Conservation (phyloP, 2,329 filamentous ascomycete genomes). For the Aspergillus cejpii region DNA sequence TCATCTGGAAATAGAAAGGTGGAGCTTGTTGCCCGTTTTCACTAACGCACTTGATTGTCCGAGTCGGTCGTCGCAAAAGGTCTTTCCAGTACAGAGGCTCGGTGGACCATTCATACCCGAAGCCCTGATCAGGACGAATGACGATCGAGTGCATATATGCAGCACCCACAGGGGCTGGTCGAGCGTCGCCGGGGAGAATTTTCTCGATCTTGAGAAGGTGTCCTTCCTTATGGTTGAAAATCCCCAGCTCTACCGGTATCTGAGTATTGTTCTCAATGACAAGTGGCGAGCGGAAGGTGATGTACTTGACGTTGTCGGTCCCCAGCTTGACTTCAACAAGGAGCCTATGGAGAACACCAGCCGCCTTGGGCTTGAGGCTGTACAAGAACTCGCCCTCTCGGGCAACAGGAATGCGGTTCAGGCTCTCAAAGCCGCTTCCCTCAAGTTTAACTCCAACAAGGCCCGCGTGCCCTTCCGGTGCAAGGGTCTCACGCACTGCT, state of each 20-base stretch:
- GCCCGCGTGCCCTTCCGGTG: constrained; percentile 72
- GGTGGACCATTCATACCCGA: constrained; percentile 91
- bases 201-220: constrained; percentile 97
- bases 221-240: constrained; percentile 80
- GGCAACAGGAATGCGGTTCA: constrained; percentile 81
- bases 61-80: constrained; percentile 72
- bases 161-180: constrained; percentile 85
- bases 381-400: constrained; percentile 93
- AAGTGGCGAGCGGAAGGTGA: constrained; percentile 86
- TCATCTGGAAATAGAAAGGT: constrained; percentile 94
- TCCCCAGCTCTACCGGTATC: constrained; percentile 86
- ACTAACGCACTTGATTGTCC: constrained; percentile 80
- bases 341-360: constrained; percentile 77
- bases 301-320: constrained; percentile 95
- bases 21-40: constrained; percentile 69
- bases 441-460: constrained; percentile 78
- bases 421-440: constrained; percentile 85
- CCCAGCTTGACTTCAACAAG: constrained; percentile 88
- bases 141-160: constrained; percentile 84
- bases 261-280: constrained; percentile 94
- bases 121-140: constrained; percentile 86
- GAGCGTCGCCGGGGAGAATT: constrained; percentile 81
- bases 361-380: constrained; percentile 77
- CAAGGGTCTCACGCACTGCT: constrained; percentile 87
- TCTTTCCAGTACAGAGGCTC: constrained; percentile 92